phyloP scores from a whole-genome alignment of 2,329 filamentous ascomycete genomes.

The Trichoderma atroviride region DNA sequence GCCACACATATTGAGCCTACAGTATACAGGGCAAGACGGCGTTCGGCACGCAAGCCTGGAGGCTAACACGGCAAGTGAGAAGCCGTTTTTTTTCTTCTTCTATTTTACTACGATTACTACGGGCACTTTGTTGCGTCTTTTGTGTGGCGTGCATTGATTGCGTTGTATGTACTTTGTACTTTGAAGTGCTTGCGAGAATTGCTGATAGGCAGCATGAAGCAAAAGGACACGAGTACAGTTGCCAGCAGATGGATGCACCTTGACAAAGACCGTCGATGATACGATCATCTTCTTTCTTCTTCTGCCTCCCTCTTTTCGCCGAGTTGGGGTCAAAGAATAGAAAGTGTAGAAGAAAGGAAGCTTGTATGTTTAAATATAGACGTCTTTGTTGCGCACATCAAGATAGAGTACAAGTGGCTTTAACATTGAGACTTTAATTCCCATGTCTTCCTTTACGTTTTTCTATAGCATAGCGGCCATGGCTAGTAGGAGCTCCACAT shows the following conservation, averaged over 20 bases:
- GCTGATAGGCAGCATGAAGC: neutral
- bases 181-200: neutral
- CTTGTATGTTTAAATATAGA: neutral
- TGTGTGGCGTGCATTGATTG: neutral
- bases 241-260: neutral
- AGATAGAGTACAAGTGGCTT: neutral
- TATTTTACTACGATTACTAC: neutral
- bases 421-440: too few relatives aligned
- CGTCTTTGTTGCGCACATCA: neutral
- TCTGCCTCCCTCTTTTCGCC: neutral
- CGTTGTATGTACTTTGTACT: neutral
- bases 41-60: slow-evolving; percentile 13
- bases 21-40: neutral
- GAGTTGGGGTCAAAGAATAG: neutral
- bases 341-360: neutral
- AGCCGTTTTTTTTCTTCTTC: neutral
- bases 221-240: neutral
- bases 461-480: neutral
- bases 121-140: neutral
- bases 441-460: neutral
- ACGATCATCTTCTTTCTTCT: neutral
- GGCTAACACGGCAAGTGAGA: slow-evolving; percentile 9
- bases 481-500: neutral
- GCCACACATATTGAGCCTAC: neutral
- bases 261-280: neutral